Evolutionary conservation across 805 yeast species (phyloP).

Genomic region (Metschnikowia cerradonensis): DNA sequence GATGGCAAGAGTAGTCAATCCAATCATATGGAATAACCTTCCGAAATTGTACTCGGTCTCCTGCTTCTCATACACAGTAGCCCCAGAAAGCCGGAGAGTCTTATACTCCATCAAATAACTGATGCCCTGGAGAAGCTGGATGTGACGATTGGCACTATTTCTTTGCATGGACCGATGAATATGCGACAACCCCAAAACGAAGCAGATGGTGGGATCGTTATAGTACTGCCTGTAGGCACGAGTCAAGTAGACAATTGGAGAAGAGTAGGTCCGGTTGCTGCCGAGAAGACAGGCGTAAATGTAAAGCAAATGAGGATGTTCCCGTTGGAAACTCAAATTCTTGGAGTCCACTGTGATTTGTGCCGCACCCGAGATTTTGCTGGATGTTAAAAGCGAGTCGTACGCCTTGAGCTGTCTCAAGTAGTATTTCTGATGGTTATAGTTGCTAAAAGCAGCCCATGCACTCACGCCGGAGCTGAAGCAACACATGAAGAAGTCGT

Average conservation of each 20-base stretch:
- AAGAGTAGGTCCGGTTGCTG: constrained; percentile 75
- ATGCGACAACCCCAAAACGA: constrained; percentile 74
- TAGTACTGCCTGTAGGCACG: constrained; percentile 65
- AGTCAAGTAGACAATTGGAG: constrained; percentile 74
- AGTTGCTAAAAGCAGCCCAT: constrained; percentile 60
- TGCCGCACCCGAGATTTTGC: constrained; percentile 72
- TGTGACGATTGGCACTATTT: constrained; percentile 77
- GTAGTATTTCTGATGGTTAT: constrained; percentile 86
- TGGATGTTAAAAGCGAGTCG: constrained; percentile 58
- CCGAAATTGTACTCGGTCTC: constrained; percentile 85
- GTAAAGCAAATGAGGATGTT: constrained; percentile 65
- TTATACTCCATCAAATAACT: constrained; percentile 72
- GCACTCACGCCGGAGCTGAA: constrained; percentile 60
- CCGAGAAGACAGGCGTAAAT: constrained; percentile 79
- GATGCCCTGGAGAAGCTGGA: constrained; percentile 83
- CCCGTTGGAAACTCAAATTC: constrained; percentile 32
- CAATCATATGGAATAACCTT: constrained; percentile 77
- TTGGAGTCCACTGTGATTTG: constrained; percentile 56
- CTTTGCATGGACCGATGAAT: constrained; percentile 91
- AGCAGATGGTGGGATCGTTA: constrained; percentile 73
- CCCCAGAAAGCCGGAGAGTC: constrained; percentile 41
- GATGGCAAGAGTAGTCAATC: constrained; percentile 69
- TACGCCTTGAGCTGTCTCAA: constrained; percentile 85
- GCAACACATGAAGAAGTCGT: constrained; percentile 63
- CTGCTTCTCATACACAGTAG: constrained; percentile 51